Evolutionary conservation across 192 early-diverging fungal genomes (phyloP).

Genomic region (Podochytrium sp.): DNA sequence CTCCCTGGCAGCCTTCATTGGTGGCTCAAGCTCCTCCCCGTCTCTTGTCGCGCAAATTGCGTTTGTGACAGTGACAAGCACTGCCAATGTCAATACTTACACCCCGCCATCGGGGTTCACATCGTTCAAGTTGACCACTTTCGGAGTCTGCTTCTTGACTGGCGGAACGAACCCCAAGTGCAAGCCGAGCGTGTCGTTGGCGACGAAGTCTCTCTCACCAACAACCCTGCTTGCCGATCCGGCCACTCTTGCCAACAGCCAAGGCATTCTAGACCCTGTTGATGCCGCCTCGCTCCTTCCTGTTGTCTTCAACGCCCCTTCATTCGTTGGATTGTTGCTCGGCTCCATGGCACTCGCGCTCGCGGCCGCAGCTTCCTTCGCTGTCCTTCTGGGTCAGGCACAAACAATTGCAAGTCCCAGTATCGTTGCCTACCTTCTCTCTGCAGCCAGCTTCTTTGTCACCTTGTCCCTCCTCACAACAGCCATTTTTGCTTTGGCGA

Average conservation of each 20-base stretch:
- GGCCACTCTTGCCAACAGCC: neutral
- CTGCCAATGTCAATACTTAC: neutral
- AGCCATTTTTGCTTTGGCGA: neutral
- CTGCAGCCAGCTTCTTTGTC: neutral
- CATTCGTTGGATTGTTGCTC: neutral
- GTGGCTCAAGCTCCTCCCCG: neutral
- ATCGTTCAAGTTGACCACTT: neutral
- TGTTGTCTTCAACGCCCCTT: neutral
- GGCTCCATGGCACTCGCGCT: neutral
- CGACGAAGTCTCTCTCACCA: neutral
- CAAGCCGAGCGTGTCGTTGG: neutral
- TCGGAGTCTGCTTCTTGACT: neutral
- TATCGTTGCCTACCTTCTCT: no score
- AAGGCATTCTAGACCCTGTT: neutral
- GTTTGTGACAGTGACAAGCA: neutral
- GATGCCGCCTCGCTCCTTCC: neutral
- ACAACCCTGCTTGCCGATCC: neutral
- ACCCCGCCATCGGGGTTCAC: neutral
- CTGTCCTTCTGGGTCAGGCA: neutral
- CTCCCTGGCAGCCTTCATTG: neutral
- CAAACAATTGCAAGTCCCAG: no score
- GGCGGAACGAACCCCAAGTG: neutral
- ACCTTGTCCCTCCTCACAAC: neutral
- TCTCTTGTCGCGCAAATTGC: neutral
- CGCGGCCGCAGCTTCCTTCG: neutral